phyloP scores from a whole-genome alignment of 2,329 filamentous ascomycete species.

The Beauveria bassiana region DNA sequence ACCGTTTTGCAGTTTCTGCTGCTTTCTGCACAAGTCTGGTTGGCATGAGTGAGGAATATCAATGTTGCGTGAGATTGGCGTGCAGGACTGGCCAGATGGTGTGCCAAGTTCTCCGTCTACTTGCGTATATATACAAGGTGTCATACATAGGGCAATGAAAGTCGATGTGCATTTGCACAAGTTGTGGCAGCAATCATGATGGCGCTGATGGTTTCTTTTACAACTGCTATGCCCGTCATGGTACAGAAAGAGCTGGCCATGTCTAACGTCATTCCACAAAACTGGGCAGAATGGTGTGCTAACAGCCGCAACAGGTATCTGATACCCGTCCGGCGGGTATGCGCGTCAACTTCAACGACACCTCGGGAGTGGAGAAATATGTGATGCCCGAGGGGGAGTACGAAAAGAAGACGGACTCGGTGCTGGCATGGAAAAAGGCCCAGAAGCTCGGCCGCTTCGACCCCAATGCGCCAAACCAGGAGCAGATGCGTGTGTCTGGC shows the following conservation, averaged over 20 bases:
- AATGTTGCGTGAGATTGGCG: too few relatives aligned
- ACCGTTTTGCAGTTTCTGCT: background rate
- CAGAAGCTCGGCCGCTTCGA: constrained; percentile 96
- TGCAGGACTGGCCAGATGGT: background rate
- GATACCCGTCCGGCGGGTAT: constrained; percentile 71
- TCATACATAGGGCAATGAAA: background rate
- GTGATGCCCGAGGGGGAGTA: constrained; percentile 81
- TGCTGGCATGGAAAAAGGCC: constrained; percentile 91
- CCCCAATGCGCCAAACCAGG: constrained; percentile 66
- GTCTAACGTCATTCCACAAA: background rate
- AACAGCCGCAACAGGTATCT: constrained; percentile 49
- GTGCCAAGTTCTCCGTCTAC: background rate
- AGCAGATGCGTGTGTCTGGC: constrained; percentile 63
- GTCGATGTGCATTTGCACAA: background rate
- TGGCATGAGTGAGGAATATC: background rate
- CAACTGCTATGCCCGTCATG: background rate
- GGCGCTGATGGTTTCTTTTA: too few relatives aligned
- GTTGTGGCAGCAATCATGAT: background rate
- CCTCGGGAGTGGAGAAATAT: constrained; percentile 79
- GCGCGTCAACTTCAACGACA: constrained; percentile 73
- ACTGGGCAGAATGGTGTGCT: background rate
- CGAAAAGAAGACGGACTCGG: constrained; percentile 76
- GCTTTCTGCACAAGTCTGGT: background rate
- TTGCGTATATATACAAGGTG: background rate
- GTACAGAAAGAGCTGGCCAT: background rate